These are phyloP conservation scores for Lichtheimia ornata DNA, from an alignment of 371 early-diverging fungal species.

Conservation along the genomic window DNA sequence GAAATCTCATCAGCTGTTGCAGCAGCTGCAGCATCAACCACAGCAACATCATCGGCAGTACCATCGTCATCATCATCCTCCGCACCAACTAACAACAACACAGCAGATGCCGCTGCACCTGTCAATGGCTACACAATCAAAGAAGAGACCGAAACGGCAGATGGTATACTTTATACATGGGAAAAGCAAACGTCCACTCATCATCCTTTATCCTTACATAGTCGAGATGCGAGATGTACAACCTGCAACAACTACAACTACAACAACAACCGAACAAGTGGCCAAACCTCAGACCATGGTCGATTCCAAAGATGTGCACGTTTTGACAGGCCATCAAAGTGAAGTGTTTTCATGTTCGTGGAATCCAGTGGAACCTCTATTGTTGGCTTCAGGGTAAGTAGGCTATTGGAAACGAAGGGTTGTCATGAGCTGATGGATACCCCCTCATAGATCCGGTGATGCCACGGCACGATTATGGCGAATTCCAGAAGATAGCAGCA, in stretches of 20 bases:
- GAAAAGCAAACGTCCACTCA: background rate
- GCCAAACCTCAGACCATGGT: constrained; percentile 22
- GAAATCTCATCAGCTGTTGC: constrained; percentile 8
- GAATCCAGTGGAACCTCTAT: constrained; percentile 69
- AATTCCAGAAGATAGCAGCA: constrained; percentile 43
- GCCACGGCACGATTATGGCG: constrained; percentile 88
- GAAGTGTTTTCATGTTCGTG: constrained; percentile 86
- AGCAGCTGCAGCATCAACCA: constrained; percentile 5
- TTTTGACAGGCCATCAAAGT: constrained; percentile 69
- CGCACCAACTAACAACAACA: background rate
- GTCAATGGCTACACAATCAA: constrained; percentile 18
- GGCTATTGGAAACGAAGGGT: background rate
- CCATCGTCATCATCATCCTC: background rate
- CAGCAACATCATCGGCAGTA: constrained; percentile 3
- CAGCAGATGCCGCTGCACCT: constrained; percentile 1
- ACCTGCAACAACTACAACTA: constrained; percentile 3
- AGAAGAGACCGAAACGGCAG: constrained; percentile 12
- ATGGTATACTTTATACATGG: background rate
- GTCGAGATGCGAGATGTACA: constrained; percentile 15
- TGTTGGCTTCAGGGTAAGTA: constrained; percentile 83
- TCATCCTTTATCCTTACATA: background rate
- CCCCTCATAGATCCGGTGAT: constrained; percentile 72
- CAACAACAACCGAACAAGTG: background rate
- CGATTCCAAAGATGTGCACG: constrained; percentile 31
- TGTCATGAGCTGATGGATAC: background rate